Percentiles rank a stretch among this genome's conserved stretches.
phyloP scores from a whole-genome alignment of 2,329 filamentous ascomycete species.

The Simplicillium aogashimaense region DNA sequence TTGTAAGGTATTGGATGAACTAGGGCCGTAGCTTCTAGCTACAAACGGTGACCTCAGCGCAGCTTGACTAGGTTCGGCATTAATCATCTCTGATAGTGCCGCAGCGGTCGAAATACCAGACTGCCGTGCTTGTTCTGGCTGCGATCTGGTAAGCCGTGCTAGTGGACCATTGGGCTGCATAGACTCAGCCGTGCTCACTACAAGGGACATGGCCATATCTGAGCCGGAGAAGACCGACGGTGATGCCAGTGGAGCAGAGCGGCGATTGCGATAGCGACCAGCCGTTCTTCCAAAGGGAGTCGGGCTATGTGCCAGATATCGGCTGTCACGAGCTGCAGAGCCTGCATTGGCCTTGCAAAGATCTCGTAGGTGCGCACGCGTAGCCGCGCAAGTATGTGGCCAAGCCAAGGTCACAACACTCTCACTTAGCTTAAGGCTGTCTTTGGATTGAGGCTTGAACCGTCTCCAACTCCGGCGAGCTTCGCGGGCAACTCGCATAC shows the following conservation, averaged over 20 bases:
- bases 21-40: slow-evolving; percentile 52
- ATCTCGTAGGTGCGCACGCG: slow-evolving; percentile 51
- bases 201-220: slow-evolving; percentile 54
- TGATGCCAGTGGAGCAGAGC: slow-evolving; percentile 34
- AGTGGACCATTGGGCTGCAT: slow-evolving; percentile 56
- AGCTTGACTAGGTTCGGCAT: slow-evolving; percentile 14
- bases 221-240: slow-evolving; percentile 44
- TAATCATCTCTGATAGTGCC: slow-evolving; percentile 11
- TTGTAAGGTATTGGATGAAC: slow-evolving; percentile 40
- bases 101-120: slow-evolving; percentile 7
- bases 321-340: slow-evolving; percentile 30
- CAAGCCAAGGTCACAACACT: slow-evolving; percentile 35
- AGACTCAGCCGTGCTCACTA: slow-evolving; percentile 51
- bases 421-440: slow-evolving; percentile 45
- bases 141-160: slow-evolving; percentile 45
- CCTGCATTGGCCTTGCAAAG: slow-evolving; percentile 48
- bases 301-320: slow-evolving; percentile 41
- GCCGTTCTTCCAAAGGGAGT: slow-evolving; percentile 44
- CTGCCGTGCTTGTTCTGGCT: slow-evolving; percentile 1
- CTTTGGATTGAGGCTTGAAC: slow-evolving; percentile 36
- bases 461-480: slow-evolving; percentile 59
- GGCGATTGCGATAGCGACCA: slow-evolving; percentile 38
- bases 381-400: slow-evolving; percentile 55
- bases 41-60: slow-evolving; percentile 46
- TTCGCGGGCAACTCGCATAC: slow-evolving; percentile 54